Evolutionary conservation across 2,329 filamentous ascomycete species (phyloP).

Genomic region (Epichloe elymi): DNA sequence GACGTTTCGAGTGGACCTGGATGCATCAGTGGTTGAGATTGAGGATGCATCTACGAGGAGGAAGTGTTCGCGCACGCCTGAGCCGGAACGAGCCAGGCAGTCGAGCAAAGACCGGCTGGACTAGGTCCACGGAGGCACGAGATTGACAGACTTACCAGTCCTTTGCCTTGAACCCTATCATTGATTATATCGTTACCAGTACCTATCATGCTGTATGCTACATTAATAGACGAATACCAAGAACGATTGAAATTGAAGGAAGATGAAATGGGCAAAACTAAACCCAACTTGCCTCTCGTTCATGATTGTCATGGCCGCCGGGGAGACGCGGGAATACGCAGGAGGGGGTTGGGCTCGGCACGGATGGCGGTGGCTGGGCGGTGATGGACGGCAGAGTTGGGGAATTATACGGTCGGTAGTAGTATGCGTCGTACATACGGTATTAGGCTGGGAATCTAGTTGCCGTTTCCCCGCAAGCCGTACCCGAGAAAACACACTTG

Average conservation of each 20-base stretch:
- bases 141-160: neutral
- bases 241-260: neutral
- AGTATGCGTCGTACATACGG: too few species aligned
- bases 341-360: neutral
- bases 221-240: neutral
- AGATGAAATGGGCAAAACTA: neutral
- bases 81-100: constrained; percentile 11
- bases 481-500: neutral
- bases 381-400: too few species aligned
- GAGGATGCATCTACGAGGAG: neutral
- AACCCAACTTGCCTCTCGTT: neutral
- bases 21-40: constrained; percentile 59
- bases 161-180: neutral
- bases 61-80: constrained; percentile 9
- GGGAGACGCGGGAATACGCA: neutral
- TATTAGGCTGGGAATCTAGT: too few species aligned
- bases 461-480: neutral
- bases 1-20: constrained; percentile 65
- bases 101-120: constrained; percentile 15
- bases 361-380: neutral
- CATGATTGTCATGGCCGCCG: neutral
- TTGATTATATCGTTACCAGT: constrained; percentile 1
- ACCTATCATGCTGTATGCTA: neutral
- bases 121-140: constrained; percentile 4
- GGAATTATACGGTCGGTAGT: too few species aligned